A percentile compares a stretch with the other conserved stretches of the same genome.
Conservation (phyloP, 495 filamentous ascomycete genomes). For the Hypoxylon fuscum region DNA sequence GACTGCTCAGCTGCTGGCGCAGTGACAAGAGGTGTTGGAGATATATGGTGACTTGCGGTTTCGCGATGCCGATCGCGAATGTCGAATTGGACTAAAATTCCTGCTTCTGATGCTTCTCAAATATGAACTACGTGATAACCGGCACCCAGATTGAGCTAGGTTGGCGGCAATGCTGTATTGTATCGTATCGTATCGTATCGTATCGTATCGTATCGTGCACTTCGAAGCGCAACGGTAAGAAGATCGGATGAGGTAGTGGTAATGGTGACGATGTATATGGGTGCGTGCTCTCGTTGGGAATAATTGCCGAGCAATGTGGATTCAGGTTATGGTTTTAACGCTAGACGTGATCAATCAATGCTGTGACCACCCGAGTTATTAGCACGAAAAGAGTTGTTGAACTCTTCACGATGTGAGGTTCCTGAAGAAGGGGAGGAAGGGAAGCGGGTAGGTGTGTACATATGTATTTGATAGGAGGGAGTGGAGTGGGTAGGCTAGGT, state of each 20-base stretch:
- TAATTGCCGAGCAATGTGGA: constrained; percentile 13
- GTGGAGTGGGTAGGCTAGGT: constrained; percentile 38
- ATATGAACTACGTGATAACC: constrained; percentile 27
- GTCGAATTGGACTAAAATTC: constrained; percentile 28
- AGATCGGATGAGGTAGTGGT: constrained; percentile 19
- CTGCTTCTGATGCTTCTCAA: not conserved
- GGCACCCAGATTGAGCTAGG: constrained; percentile 25
- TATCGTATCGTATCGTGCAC: too few species aligned
- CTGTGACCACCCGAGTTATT: constrained; percentile 30
- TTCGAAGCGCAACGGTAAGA: constrained; percentile 14
- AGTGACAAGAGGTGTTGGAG: constrained; percentile 23
- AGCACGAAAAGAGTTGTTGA: constrained; percentile 30
- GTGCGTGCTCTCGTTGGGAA: constrained; percentile 32
- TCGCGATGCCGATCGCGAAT: constrained; percentile 42
- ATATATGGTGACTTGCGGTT: constrained; percentile 35
- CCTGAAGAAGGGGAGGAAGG: constrained; percentile 18
- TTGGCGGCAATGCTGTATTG: constrained; percentile 21
- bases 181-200: too few species aligned
- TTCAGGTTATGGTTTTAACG: constrained; percentile 30
- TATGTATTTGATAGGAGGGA: constrained; percentile 47
- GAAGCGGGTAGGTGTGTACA: constrained; percentile 42
- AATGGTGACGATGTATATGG: constrained; percentile 8
- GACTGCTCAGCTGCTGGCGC: constrained; percentile 41
- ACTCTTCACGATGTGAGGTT: constrained; percentile 35
- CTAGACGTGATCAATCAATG: constrained; percentile 38